Base-by-base conservation (phyloP, 345 rosid species). In the Litchi chinensis region DNA sequence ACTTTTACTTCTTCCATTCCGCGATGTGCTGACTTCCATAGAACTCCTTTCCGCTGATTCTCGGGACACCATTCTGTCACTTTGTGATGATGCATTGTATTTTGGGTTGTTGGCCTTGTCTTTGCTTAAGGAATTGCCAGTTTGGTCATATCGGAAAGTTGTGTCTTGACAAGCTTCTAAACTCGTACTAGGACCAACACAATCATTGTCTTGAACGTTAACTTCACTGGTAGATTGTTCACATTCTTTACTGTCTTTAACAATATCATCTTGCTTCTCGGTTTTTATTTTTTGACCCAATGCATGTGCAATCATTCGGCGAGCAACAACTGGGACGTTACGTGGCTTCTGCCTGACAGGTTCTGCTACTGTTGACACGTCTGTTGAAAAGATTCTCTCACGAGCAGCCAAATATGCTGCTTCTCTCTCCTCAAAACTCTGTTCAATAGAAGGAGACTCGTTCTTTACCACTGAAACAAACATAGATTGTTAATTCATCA, bases 281-380 rank as follows among this genome's bases (percentile, higher is more conserved):
- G 75, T 46, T 46, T 64, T 79, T 8, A 86, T 24, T 73, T 78
- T 90, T 80, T 86, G 85, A 71, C 95, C 95, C 81, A 91, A 82
- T 64, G 95, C 95, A 85, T 89, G 95, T 62, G 95, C 92, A 73
- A 91, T 91, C 95, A 91, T 91, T 68, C 95, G 81, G 62, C 86
- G 92, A 70, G 95, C 95, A 79, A 83, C 95, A 46, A 83, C 86
- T 70, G 92, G 93, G 54, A 80, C 83, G 32, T 60, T 78, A 22
- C 82, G 74, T 69, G 90, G 90, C 84, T 85, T 90, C 71, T 82
- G 84, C 78, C 63, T 76, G 10, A 79, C 70, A 6, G 90, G 79
- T 77, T 86, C 91, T 69, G 60, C 78, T 39, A 68, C 50, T 60
- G 85, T 88, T 43, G 43, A 83, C 24, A n/a, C 83, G 76, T 85